Evolutionary conservation across 2,329 filamentous ascomycete species (phyloP).

Genomic region (Aplosporella prunicola): DNA sequence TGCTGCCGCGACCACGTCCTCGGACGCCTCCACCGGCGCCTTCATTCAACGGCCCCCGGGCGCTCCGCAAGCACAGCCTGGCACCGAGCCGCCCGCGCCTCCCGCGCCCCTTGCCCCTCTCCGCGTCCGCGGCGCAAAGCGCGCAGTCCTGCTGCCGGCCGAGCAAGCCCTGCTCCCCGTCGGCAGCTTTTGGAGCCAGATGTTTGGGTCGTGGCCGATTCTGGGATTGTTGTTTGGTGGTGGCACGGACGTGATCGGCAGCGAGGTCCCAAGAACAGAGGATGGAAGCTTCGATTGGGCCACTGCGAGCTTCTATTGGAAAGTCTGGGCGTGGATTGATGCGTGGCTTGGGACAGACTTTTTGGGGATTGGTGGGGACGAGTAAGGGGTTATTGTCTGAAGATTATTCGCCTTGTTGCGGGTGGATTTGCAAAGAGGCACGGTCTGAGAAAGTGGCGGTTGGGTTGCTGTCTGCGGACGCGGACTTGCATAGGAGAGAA

Average conservation of each 20-base stretch:
- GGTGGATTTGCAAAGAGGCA: too few species aligned
- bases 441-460: too few species aligned
- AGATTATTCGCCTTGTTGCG: too few species aligned
- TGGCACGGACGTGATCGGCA: slow-evolving; percentile 57
- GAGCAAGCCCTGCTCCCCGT: slow-evolving; percentile 40
- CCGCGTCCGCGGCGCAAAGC: slow-evolving; percentile 29
- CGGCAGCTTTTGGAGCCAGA: slow-evolving; percentile 31
- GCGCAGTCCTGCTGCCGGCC: slow-evolving; percentile 32
- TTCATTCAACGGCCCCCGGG: slow-evolving; percentile 11
- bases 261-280: slow-evolving; percentile 63
- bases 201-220: slow-evolving; percentile 42
- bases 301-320: slow-evolving; percentile 51
- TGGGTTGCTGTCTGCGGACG: too few species aligned
- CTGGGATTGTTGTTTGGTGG: slow-evolving; percentile 35
- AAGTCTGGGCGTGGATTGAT: slow-evolving; percentile 50
- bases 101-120: slow-evolving; percentile 17
- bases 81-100: not conserved
- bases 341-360: slow-evolving; percentile 49
- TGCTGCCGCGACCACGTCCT: slow-evolving; percentile 11
- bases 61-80: too few species aligned
- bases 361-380: slow-evolving; percentile 48
- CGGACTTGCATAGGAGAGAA: too few species aligned
- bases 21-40: slow-evolving; percentile 3
- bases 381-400: slow-evolving; percentile 18
- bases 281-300: slow-evolving; percentile 70